These are phyloP conservation scores for Suillus bovinus DNA, from an alignment of 768 basidiomycete genomes.

Conservation along the genomic window DNA sequence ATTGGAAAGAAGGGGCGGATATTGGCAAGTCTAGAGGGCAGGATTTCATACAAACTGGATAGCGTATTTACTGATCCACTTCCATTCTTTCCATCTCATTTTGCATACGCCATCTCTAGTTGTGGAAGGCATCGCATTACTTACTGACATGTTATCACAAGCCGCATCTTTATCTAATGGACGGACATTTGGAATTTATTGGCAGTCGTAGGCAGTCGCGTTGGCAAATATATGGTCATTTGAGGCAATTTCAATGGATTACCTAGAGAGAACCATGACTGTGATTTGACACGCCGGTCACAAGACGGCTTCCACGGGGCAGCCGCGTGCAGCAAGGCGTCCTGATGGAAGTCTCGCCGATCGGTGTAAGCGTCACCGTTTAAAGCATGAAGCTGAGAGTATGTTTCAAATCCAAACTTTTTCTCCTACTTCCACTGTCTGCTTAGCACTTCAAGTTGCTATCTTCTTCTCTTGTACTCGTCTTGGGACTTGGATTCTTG, in stretches of 20 bases:
- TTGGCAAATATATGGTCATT: constrained; percentile 20
- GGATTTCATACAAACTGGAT: constrained; percentile 25
- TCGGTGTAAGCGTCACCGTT: constrained; percentile 12
- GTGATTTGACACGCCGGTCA: constrained; percentile 11
- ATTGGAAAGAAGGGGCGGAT: constrained; percentile 22
- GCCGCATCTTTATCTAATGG: constrained; percentile 35
- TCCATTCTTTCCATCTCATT: constrained; percentile 14
- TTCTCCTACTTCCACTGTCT: constrained; percentile 2
- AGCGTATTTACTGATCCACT: constrained; percentile 13
- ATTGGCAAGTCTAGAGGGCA: constrained; percentile 18
- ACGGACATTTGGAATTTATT: constrained; percentile 34
- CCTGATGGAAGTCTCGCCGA: constrained; percentile 25
- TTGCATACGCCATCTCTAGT: constrained; percentile 14
- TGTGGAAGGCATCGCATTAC: constrained; percentile 26
- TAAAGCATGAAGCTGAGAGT: constrained; percentile 8
- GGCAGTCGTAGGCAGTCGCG: constrained; percentile 15
- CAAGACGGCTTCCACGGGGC: constrained; percentile 25
- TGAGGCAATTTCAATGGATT: constrained; percentile 27
- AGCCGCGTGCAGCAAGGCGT: constrained; percentile 33
- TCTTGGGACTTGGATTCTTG: neutral
- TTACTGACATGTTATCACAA: constrained; percentile 22
- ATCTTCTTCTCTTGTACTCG: neutral
- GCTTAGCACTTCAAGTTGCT: neutral
- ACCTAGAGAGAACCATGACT: constrained; percentile 17
- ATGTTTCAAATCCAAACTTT: constrained; percentile 7